Percentiles rank a stretch among this genome's conserved stretches.
phyloP scores from a whole-genome alignment of 331 rosid genomes.

The Acacia concinna region DNA sequence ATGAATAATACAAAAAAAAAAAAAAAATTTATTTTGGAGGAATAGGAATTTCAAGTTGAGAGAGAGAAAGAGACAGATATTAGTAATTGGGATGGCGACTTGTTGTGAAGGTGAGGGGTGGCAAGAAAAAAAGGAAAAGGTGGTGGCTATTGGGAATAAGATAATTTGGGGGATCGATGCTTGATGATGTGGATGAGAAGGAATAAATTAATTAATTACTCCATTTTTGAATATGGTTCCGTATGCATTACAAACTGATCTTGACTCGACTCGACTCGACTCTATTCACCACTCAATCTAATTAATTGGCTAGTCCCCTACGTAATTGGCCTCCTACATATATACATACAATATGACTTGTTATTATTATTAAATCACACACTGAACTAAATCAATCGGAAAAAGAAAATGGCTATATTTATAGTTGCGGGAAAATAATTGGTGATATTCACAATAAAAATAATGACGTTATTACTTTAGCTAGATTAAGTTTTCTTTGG shows the following conservation, averaged over 20 bases:
- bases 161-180: background rate
- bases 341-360: background rate
- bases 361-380: background rate
- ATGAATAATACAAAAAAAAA: background rate
- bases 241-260: slow-evolving; percentile 20
- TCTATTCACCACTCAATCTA: background rate
- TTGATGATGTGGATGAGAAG: background rate
- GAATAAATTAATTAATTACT: slow-evolving; percentile 8
- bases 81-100: background rate
- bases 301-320: background rate
- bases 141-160: background rate
- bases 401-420: too few species aligned
- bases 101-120: too few species aligned
- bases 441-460: background rate
- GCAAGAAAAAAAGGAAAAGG: background rate
- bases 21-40: background rate
- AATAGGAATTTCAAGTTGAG: too few species aligned
- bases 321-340: background rate
- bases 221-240: slow-evolving; percentile 26
- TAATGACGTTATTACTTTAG: too few species aligned
- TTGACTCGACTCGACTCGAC: slow-evolving; percentile 10
- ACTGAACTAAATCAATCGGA: background rate
- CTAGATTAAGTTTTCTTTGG: too few species aligned
- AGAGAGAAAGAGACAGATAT: background rate
- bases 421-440: too few species aligned